A percentile compares a stretch with the other conserved stretches of the same genome.
Conservation (phyloP, 2,329 filamentous ascomycete genomes). For the Fusarium sp. region DNA sequence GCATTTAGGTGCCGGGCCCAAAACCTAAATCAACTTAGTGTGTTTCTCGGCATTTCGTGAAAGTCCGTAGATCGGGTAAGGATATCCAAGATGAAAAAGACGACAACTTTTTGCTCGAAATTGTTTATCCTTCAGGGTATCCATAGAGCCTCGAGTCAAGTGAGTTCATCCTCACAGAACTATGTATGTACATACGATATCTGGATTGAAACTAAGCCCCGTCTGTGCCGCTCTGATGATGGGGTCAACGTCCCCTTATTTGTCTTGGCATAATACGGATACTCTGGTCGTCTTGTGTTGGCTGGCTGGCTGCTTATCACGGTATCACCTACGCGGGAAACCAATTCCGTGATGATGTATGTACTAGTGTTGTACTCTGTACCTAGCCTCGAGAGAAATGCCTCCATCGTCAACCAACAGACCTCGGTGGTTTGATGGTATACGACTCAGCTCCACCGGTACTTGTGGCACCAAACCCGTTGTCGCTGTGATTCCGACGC, state of each 20-base stretch:
- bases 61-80: constrained; percentile 21
- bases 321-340: constrained; percentile 20
- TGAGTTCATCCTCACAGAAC: neutral
- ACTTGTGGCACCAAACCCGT: constrained; percentile 26
- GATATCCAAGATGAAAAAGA: constrained; percentile 22
- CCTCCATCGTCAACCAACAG: constrained; percentile 1
- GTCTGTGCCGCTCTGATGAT: constrained; percentile 21
- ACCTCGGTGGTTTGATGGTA: constrained; percentile 14
- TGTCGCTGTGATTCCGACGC: constrained; percentile 29
- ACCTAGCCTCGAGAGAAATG: neutral
- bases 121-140: neutral
- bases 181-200: neutral
- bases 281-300: constrained; percentile 14
- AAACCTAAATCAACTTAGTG: constrained; percentile 14
- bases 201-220: constrained; percentile 1
- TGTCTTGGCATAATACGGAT: constrained; percentile 16
- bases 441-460: constrained; percentile 29
- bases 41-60: constrained; percentile 26
- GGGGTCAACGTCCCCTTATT: constrained; percentile 7
- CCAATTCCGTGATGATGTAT: constrained; percentile 13
- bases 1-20: constrained; percentile 16
- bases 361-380: neutral
- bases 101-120: neutral
- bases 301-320: constrained; percentile 7
- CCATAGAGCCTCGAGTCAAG: constrained; percentile 5